phyloP scores from a whole-genome alignment of 176 grass and related monocot species.

The Rhynchospora pubera region DNA sequence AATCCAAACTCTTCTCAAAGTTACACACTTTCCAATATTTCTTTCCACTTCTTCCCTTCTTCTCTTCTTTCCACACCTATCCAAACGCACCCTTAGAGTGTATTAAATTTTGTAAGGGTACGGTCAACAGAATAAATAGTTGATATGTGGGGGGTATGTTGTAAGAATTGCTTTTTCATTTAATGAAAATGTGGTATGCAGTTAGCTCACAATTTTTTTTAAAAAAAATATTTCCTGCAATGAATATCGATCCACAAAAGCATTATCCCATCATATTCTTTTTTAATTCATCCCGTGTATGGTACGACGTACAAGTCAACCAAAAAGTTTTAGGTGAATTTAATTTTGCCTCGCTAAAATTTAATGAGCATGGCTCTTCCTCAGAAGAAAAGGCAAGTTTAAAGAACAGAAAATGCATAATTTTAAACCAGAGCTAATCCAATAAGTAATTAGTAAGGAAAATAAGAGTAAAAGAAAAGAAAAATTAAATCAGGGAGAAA shows the following conservation, averaged over 20 bases:
- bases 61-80: too few species aligned
- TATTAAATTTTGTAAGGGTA: too few species aligned
- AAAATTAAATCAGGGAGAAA: neutral
- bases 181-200: too few species aligned
- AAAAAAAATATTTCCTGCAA: neutral
- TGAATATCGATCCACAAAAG: neutral
- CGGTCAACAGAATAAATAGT: too few species aligned
- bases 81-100: too few species aligned
- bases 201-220: too few species aligned
- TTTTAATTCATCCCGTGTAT: neutral
- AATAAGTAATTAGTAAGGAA: neutral
- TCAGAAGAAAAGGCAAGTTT: neutral
- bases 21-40: too few species aligned
- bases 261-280: neutral
- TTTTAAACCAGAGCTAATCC: neutral
- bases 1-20: too few species aligned
- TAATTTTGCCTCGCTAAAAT: neutral
- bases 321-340: neutral
- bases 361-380: conserved; percentile 7
- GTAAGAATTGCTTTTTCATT: too few species aligned
- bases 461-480: neutral
- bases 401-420: neutral
- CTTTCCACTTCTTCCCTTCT: too few species aligned
- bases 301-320: neutral
- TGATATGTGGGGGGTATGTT: too few species aligned